A percentile compares a stretch with the other conserved stretches of the same genome.
Evolutionary conservation across 495 filamentous ascomycete species (phyloP).

Genomic region (Cairneyella variabilis): DNA sequence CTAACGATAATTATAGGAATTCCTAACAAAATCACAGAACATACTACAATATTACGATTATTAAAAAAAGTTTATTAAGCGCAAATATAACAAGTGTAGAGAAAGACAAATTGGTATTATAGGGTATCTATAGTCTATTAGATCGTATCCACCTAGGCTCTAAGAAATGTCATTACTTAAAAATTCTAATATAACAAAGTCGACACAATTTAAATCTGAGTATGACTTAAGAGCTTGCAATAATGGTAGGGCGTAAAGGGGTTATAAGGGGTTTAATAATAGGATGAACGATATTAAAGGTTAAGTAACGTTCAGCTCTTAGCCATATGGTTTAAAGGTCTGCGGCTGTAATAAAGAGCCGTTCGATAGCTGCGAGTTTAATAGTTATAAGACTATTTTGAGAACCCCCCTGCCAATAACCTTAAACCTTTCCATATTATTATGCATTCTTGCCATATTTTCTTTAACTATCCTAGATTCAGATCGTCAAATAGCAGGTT

Average conservation of each 20-base stretch:
- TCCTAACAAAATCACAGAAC: no score
- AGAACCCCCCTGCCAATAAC: conserved; percentile 11
- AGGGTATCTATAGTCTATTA: conserved; percentile 15
- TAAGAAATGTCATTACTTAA: conserved; percentile 9
- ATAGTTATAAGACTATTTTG: conserved; percentile 2
- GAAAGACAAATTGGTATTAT: neutral
- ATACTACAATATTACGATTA: neutral
- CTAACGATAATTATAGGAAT: no score
- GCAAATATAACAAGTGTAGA: neutral
- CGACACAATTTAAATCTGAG: neutral
- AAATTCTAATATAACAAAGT: conserved; percentile 9
- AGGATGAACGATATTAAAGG: neutral
- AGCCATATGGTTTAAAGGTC: neutral
- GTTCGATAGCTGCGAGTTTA: no score
- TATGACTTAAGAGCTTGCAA: neutral
- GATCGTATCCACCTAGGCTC: conserved; percentile 5
- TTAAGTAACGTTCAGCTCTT: neutral
- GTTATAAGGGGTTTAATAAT: neutral
- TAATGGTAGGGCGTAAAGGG: neutral
- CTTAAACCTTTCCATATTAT: conserved; percentile 8
- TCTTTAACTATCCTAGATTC: conserved; percentile 6
- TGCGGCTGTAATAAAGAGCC: conserved; percentile 4
- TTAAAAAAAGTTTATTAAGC: neutral
- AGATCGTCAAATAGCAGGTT: conserved; percentile 1
- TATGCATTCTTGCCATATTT: neutral